Base-by-base conservation (phyloP, 2,329 filamentous ascomycete genomes). In the Stachybotrys elegans region DNA sequence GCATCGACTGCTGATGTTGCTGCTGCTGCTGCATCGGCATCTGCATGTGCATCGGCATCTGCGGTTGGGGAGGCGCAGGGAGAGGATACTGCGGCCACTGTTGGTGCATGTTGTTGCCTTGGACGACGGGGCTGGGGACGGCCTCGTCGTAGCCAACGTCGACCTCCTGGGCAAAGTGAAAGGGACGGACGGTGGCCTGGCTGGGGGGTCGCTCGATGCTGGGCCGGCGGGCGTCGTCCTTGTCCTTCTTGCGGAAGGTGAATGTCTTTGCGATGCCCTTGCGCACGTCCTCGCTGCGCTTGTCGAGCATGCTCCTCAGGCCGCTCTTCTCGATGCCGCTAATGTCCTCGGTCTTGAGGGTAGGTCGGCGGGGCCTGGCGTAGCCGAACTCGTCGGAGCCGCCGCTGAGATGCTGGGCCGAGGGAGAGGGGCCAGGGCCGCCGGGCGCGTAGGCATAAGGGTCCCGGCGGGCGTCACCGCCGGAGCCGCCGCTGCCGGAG, bases 321-420 rank as follows among this genome's bases (percentile, higher is more conserved):
- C 72, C 73, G 3, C 75, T 79, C 51, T 73, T 75, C 52, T 79
- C 76, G 40, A 80, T 78, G 6, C 70, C 73, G 2, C 72, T 74
- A 1, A 73, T 66, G 34, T 78, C 73, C 22, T 76, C 73, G 0
- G 70, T 69, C 54, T 66, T 69, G 50, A 73, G 57, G 9, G 67
- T 67, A 0, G 70, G 66, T 32, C 68, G 67, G 42, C 71, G 61
- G 1, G 63, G 62, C 11, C 70, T 63, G 3, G 65, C 66, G 40
- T 73, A 71, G 4, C 65, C 70, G 45, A 66, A 72, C 40, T 72
- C 70, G 17, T 72, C 62, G 49, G 70, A 57, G 1, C 64, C 58
- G 4, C 63, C 56, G 43, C 43, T 36, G 12, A 19, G 34, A n/a
- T n/a, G n/a, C n/a, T n/a, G n/a, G n/a, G n/a, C n/a, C n/a, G n/a